Evolutionary conservation across 73 alveolate genomes (phyloP).

Genomic region (Tetrahymena elliotti): DNA sequence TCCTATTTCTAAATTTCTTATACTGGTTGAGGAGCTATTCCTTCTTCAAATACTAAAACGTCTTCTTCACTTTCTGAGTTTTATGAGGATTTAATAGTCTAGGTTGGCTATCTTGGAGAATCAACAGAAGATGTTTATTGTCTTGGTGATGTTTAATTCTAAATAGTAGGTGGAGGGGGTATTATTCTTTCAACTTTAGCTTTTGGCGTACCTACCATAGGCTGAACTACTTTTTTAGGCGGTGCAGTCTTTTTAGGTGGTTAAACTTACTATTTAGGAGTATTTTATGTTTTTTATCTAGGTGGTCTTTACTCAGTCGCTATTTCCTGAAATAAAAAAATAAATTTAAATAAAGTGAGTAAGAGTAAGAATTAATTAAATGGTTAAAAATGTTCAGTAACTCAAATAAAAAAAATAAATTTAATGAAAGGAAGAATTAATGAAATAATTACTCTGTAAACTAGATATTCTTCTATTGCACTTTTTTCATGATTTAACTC

Average conservation of each 20-base stretch:
- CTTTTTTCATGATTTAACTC: neutral
- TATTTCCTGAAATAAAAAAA: neutral
- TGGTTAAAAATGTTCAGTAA: too few relatives aligned
- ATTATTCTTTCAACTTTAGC: neutral
- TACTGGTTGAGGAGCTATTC: neutral
- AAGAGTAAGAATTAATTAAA: too few relatives aligned
- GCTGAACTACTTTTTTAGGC: neutral
- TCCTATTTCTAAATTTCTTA: neutral
- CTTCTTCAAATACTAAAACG: neutral
- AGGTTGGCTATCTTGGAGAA: neutral
- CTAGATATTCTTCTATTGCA: neutral
- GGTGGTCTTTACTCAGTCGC: neutral
- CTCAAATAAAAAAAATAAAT: neutral
- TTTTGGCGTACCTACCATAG: neutral
- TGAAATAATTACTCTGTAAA: neutral
- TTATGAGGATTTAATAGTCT: neutral
- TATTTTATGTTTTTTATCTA: neutral
- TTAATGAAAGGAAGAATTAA: too few relatives aligned
- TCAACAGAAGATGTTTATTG: neutral
- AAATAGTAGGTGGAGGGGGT: neutral
- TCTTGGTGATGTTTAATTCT: neutral
- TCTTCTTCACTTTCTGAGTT: neutral
- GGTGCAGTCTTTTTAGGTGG: neutral
- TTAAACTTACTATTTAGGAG: neutral
- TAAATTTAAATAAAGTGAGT: too few relatives aligned